These are phyloP conservation scores for Wickerhamomyces queroliae DNA, from an alignment of 805 yeast genomes.

Conservation along the genomic window DNA sequence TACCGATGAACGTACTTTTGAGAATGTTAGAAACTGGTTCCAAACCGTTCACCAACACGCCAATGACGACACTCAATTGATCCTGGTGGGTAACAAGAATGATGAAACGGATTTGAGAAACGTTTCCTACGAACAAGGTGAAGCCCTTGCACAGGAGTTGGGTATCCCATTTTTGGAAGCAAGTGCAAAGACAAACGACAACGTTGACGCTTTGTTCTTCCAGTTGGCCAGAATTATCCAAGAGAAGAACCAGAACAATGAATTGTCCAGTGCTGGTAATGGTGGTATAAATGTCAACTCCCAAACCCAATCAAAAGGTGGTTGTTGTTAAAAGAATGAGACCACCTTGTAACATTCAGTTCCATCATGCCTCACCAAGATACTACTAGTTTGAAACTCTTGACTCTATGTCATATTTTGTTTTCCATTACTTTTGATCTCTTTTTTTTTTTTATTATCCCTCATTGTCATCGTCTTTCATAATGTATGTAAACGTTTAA, in stretches of 20 bases:
- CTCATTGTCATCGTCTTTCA: neutral
- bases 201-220: slow-evolving; percentile 89
- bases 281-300: slow-evolving; percentile 20
- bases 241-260: slow-evolving; percentile 57
- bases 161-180: slow-evolving; percentile 93
- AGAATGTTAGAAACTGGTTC: slow-evolving; percentile 91
- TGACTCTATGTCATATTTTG: no score
- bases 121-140: slow-evolving; percentile 87
- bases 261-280: slow-evolving; percentile 14
- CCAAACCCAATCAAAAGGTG: slow-evolving; percentile 6
- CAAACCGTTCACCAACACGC: slow-evolving; percentile 96
- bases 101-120: slow-evolving; percentile 87
- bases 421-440: neutral
- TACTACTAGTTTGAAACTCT: no score
- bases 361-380: neutral
- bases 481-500: neutral
- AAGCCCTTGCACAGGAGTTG: slow-evolving; percentile 76
- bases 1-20: slow-evolving; percentile 86
- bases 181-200: slow-evolving; percentile 88
- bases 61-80: slow-evolving; percentile 89
- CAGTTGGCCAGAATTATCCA: slow-evolving; percentile 82
- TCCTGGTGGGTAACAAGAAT: slow-evolving; percentile 92
- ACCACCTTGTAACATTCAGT: neutral
- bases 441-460: neutral
- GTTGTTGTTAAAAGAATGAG: slow-evolving; percentile 11